Percentiles rank a stretch among this genome's conserved stretches.
Conservation (phyloP, 2,329 filamentous ascomycete species). For the Beauveria varroae region DNA sequence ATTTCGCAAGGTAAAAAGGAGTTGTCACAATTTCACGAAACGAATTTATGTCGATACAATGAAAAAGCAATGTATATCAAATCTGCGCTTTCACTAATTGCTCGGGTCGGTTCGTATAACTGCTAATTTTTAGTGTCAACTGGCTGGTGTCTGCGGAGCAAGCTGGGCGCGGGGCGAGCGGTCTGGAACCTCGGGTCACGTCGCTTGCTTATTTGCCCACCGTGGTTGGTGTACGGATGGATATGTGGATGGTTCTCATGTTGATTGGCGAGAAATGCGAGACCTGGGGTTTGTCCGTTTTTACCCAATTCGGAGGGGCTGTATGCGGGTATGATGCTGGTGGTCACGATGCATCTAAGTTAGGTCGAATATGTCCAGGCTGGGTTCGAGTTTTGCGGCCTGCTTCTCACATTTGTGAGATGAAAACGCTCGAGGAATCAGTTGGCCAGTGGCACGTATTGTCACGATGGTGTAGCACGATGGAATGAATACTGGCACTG, state of each 20-base stretch:
- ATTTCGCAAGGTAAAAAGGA: not conserved
- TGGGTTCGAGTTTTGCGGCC: not conserved
- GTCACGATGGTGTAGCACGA: not conserved
- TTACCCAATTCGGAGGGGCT: not conserved
- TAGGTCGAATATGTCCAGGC: not conserved
- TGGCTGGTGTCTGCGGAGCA: not conserved
- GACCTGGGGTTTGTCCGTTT: not conserved
- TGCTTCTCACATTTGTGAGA: not conserved
- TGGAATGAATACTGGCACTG: not conserved
- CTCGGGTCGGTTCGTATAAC: too few species aligned
- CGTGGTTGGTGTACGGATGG: not conserved
- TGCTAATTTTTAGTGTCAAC: not conserved
- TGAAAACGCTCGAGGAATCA: not conserved
- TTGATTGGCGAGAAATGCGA: constrained; percentile 1
- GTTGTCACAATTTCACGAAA: not conserved
- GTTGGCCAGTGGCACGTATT: not conserved
- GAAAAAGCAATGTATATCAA: not conserved
- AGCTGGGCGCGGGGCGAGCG: not conserved
- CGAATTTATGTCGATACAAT: not conserved
- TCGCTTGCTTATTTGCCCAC: not conserved
- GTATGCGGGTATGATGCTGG: not conserved
- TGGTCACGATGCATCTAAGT: not conserved
- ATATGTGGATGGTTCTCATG: not conserved
- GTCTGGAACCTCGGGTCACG: not conserved
- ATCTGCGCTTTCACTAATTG: too few species aligned